Evolutionary conservation across 1,284 basidiomycete species (phyloP), one percentile per base, ranked within the genome.

Genomic region (Ustilago crameri): DNA sequence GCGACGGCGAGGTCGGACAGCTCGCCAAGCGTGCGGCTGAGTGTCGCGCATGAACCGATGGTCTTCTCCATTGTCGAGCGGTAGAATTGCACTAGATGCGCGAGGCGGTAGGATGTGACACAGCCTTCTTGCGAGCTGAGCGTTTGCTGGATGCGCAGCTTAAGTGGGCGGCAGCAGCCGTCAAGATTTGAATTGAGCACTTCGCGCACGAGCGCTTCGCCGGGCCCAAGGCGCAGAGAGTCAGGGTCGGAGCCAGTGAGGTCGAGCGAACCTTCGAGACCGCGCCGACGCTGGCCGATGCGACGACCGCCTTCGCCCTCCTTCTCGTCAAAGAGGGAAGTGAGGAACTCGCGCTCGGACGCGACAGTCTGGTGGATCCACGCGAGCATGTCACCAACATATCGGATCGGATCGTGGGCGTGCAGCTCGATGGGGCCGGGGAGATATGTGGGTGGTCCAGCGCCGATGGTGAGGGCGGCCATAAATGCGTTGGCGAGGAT

Each of bases 341-440:
- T 72, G 7, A 82, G 54, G n/a, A 82, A 75, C 84, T 98, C 96
- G 49, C 91, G 90, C 83, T 98, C 95, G 3, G 90, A 91, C 0
- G 95, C 95, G 61, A 96, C 93, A 0, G 91, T 88, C 74, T 98
- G 96, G 84, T 98, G 95, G 1, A 98, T 90, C 96, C 95, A 98
- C 0, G 95, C 95, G 4, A 98, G 89, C 93, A 98, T 98, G 83
- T 98, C 95, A 18, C 95, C 95, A 15, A 96, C 90, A 82, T 98
- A 98, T 24, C 95, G 90, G 67, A 93, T 87, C 0, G 95, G 94
- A 82, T 98, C 95, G 79, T 98, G 95, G 0, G 95, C 95, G 80
- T 98, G 94, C 3, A 98, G 87, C 84, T 98, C 95, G 70, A 98
- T 98, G 0, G 95, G 95, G 3, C 94, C 89, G 0, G 94, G 93